These are phyloP conservation scores for Dothideomycetidae sp. DNA, from an alignment of 2,329 filamentous ascomycete species.

Conservation along the genomic window DNA sequence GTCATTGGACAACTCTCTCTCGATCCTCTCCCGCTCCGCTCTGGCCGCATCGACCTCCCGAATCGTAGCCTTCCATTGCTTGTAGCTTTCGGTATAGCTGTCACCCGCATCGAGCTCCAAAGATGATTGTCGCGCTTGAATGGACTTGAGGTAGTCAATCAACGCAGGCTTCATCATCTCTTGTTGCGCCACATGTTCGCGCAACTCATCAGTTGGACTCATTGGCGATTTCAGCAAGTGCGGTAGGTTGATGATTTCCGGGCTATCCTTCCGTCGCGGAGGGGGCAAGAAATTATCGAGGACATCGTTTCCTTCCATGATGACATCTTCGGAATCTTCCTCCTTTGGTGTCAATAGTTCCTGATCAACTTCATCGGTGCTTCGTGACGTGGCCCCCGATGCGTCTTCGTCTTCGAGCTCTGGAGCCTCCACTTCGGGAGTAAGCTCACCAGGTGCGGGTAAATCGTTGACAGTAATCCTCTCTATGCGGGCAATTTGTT, in stretches of 20 bases:
- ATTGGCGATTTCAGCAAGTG: constrained; percentile 31
- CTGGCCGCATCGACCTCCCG: constrained; percentile 28
- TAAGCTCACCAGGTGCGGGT: background rate
- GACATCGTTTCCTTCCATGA: constrained; percentile 12
- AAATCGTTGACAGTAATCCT: constrained; percentile 24
- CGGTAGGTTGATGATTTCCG: constrained; percentile 30
- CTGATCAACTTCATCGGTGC: constrained; percentile 2
- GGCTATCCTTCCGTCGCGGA: constrained; percentile 23
- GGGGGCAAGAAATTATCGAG: constrained; percentile 14
- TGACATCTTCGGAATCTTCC: constrained; percentile 15
- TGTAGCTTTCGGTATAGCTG: constrained; percentile 27
- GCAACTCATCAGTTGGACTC: constrained; percentile 26
- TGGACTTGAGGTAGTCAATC: constrained; percentile 11
- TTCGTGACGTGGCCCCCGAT: constrained; percentile 4
- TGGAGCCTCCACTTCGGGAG: constrained; percentile 6
- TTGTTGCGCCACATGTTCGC: constrained; percentile 24
- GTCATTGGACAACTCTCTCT: constrained; percentile 22
- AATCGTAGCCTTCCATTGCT: constrained; percentile 28
- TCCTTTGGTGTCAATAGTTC: constrained; percentile 22
- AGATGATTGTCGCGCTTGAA: constrained; percentile 10
- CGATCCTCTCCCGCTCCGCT: constrained; percentile 25
- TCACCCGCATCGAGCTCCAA: constrained; percentile 16
- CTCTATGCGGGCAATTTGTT: constrained; percentile 29
- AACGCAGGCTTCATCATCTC: constrained; percentile 24
- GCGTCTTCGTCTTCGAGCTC: constrained; percentile 8